Evolutionary conservation across 1,284 basidiomycete species (phyloP).

Genomic region (Ustilago lituana): DNA sequence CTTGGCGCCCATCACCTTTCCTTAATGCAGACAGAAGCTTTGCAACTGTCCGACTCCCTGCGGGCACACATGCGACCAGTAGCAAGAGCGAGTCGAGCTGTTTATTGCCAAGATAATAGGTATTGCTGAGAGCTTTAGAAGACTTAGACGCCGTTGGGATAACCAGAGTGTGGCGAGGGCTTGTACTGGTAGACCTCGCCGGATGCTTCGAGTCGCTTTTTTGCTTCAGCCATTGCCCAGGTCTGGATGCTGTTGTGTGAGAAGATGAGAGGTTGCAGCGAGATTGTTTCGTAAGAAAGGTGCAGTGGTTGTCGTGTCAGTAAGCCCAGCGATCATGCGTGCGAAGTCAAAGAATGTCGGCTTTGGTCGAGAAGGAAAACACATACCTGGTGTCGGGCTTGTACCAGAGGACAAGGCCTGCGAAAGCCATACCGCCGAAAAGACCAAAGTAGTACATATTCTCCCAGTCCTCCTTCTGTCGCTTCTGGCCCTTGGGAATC

Average conservation of each 20-base stretch:
- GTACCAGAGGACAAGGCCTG: constrained; percentile 82
- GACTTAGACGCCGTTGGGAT: constrained; percentile 49
- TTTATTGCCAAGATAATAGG: constrained; percentile 9
- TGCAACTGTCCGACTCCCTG: too few species aligned
- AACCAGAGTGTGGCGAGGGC: constrained; percentile 63
- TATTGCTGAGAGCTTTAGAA: background rate
- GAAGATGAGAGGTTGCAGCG: background rate
- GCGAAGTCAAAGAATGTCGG: background rate
- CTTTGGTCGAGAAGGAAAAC: background rate
- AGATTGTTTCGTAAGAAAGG: background rate
- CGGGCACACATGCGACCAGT: background rate
- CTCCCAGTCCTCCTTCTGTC: constrained; percentile 85
- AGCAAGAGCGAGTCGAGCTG: constrained; percentile 1
- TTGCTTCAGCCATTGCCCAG: constrained; percentile 64
- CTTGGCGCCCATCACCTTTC: too few species aligned
- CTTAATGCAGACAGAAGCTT: too few species aligned
- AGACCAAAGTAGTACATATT: constrained; percentile 70
- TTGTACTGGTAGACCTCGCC: constrained; percentile 64
- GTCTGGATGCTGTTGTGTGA: constrained; percentile 54
- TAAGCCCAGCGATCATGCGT: background rate
- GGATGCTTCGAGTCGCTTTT: constrained; percentile 62
- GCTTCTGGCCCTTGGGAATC: constrained; percentile 76
- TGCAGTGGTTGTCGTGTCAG: background rate
- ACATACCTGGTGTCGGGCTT: constrained; percentile 93
- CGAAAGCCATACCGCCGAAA: constrained; percentile 85